Base-by-base conservation (phyloP, 768 basidiomycete genomes). In the Boletus rubescentipes region DNA sequence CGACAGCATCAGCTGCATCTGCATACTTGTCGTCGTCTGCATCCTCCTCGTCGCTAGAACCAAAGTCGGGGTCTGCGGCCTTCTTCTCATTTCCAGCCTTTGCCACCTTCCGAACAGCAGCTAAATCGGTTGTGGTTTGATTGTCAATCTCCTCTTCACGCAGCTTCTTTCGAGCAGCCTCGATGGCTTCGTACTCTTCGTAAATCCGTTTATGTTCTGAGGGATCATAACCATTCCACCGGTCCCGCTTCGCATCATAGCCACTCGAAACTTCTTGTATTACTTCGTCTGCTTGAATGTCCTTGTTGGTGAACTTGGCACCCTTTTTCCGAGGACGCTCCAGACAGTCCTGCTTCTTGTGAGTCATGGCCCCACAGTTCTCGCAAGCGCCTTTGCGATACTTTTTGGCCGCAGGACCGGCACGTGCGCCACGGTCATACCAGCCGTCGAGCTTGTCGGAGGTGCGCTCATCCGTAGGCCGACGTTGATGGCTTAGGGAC, bases 21-120 rank as follows among this genome's bases (percentile, higher is more conserved):
- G 97, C 97, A 63, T 98, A 98, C 74, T 98, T 97, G 73, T 97
- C 94, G 68, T 97, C 93, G 63, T 98, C 96, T 42, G 86, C 91
- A 64, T 93, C 93, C 58, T 98, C 95, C 60, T 98, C 95, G 58
- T 93, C 91, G 68, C 91, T 93, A 30, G 92, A 94, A 12, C 97
- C 96, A 72, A 98, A 98, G 69, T 98, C 97, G 12, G 88, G 86
- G 65, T 96, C 94, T 41, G 72, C 79, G 36, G 79, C 79, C 67
- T 88, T 85, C 29, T 74, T 84, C 61, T 89, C 89, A 20, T 78
- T 78, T 48, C 89, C 86, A 21, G 89, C 92, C 69, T 96, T 96
- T 15, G 93, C 93, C n/a, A 96, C 86, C 76, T 96, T 96, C 61
- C 93, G 82, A 49, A 93, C 93, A 9, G 87, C 91, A 18, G 91